Percentiles rank a stretch among this genome's conserved stretches.
These are phyloP conservation scores for Malus hybrid DNA, from an alignment of 331 rosid genomes.

Conservation along the genomic window DNA sequence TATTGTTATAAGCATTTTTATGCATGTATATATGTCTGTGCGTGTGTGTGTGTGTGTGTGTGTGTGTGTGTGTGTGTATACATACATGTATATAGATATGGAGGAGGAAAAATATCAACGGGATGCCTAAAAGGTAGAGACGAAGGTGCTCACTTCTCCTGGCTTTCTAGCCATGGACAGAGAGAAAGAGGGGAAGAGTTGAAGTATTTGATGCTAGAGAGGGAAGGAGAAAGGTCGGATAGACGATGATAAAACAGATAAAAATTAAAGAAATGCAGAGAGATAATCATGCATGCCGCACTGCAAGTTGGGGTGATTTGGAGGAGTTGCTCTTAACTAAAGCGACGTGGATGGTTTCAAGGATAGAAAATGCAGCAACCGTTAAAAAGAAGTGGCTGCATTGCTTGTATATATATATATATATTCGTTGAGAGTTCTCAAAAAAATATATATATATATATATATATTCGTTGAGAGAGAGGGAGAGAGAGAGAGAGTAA, in stretches of 20 bases:
- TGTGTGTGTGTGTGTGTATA: too few relatives aligned
- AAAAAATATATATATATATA: background rate
- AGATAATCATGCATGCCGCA: slow-evolving; percentile 12
- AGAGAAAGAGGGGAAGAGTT: background rate
- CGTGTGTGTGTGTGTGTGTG: too few relatives aligned
- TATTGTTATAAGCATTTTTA: background rate
- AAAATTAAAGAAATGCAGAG: background rate
- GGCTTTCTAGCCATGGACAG: background rate
- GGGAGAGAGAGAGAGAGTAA: background rate
- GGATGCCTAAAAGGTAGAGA: background rate
- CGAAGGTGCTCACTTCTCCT: slow-evolving; percentile 17
- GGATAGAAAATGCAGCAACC: background rate
- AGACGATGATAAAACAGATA: slow-evolving; percentile 17
- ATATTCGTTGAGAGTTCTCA: background rate
- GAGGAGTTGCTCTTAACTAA: background rate
- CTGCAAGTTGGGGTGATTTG: background rate
- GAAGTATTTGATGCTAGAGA: background rate
- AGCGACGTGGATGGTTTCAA: background rate
- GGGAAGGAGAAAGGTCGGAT: background rate
- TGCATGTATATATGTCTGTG: background rate
- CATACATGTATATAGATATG: background rate
- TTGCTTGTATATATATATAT: background rate
- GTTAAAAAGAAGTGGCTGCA: background rate
- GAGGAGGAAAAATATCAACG: background rate
- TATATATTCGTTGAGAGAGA: background rate